Evolutionary conservation across 192 early-diverging fungal genomes (phyloP).

Genomic region (Coemansia sp.): DNA sequence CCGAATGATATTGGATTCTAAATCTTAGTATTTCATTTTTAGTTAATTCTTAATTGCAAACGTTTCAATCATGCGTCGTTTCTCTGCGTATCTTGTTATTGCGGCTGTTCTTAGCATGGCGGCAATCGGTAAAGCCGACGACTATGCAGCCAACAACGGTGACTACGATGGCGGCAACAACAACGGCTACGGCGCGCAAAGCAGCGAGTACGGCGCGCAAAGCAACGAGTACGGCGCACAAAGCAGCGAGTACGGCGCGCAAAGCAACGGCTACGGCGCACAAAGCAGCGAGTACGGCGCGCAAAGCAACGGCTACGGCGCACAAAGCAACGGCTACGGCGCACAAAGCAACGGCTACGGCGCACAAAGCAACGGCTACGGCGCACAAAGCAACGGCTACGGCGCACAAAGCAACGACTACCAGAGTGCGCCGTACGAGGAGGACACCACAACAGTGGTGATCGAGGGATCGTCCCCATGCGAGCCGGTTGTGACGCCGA

Average conservation of each 20-base stretch:
- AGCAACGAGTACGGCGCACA: neutral
- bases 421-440: slow-evolving; percentile 12
- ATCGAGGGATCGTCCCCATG: slow-evolving; percentile 28
- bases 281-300: neutral
- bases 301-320: slow-evolving; percentile 13
- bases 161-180: neutral
- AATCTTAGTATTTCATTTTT: neutral
- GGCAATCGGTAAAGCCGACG: slow-evolving; percentile 13
- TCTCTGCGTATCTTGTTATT: slow-evolving; percentile 30
- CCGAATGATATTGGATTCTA: neutral
- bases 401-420: slow-evolving; percentile 10
- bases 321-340: neutral
- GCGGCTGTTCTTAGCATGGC: slow-evolving; percentile 36
- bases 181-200: slow-evolving; percentile 9
- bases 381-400: neutral
- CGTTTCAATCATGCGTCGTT: slow-evolving; percentile 30
- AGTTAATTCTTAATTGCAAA: neutral
- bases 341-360: neutral
- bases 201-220: neutral
- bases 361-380: neutral
- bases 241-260: slow-evolving; percentile 13
- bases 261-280: neutral
- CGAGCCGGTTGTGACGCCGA: slow-evolving; percentile 32
- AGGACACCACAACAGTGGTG: slow-evolving; percentile 27
- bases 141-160: neutral